Conservation (phyloP, 306 rosid genomes). For the Glycine soja region DNA sequence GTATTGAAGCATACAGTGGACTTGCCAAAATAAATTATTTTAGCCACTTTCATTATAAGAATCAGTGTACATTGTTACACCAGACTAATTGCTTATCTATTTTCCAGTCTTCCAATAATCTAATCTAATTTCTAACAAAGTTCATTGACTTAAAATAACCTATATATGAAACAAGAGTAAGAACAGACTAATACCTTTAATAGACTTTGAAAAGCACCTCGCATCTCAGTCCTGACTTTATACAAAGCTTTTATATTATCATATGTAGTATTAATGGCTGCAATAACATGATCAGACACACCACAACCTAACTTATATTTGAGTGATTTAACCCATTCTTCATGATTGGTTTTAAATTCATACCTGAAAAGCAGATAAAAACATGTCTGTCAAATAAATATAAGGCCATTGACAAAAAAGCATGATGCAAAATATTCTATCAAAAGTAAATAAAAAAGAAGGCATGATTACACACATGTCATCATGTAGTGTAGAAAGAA, state of each 20-base stretch:
- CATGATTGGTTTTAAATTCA: conserved; percentile 88
- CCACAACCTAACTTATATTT: conserved; percentile 68
- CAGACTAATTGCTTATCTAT: conserved; percentile 27
- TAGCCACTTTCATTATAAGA: conserved; percentile 32
- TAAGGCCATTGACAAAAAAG: background rate
- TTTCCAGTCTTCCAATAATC: background rate
- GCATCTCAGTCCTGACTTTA: conserved; percentile 85
- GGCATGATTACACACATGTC: background rate
- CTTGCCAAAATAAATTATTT: conserved; percentile 3
- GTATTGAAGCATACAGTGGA: background rate
- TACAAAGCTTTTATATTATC: conserved; percentile 74
- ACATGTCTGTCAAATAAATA: conserved; percentile 14
- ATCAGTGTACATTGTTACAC: background rate
- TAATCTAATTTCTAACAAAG: conserved; percentile 22
- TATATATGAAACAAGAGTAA: background rate
- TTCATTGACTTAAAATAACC: conserved; percentile 13
- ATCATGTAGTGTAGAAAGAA: conserved; percentile 8
- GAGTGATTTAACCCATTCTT: conserved; percentile 81
- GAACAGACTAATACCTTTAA: conserved; percentile 65
- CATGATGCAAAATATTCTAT: background rate
- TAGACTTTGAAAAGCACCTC: conserved; percentile 76
- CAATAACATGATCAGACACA: conserved; percentile 61
- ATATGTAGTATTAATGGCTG: conserved; percentile 61
- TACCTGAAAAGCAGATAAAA: conserved; percentile 62
- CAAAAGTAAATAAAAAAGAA: conserved; percentile 25